These are phyloP conservation scores for Jatropha multifida DNA, from an alignment of 441 rosid genomes.

Conservation along the genomic window DNA sequence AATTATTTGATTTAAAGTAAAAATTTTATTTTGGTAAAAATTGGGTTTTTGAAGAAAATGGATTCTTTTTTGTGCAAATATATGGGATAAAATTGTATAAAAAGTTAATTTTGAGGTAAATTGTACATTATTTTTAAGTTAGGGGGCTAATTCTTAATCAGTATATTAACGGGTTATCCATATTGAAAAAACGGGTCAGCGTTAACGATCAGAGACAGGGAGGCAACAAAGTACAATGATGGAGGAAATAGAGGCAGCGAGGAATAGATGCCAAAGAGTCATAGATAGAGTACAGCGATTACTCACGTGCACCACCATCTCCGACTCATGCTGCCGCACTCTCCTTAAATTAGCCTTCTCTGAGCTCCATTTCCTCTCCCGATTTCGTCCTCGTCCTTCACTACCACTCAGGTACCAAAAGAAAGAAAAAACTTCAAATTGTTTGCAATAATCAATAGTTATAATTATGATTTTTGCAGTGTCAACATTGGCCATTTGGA, in stretches of 20 bases:
- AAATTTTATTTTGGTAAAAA: no score
- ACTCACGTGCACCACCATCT: slow-evolving; percentile 34
- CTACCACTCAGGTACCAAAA: slow-evolving; percentile 37
- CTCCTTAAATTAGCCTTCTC: slow-evolving; percentile 68
- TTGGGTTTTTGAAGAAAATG: no score
- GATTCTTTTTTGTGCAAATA: no score
- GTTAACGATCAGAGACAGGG: neutral
- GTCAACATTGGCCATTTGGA: slow-evolving; percentile 82
- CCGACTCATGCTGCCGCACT: slow-evolving; percentile 53
- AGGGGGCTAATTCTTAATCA: no score
- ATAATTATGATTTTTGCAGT: slow-evolving; percentile 34
- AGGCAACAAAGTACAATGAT: neutral
- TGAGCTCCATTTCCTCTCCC: slow-evolving; percentile 74
- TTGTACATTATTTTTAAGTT: no score
- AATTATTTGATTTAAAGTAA: no score
- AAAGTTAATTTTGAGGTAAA: no score
- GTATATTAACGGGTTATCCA: no score
- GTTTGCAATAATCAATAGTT: no score
- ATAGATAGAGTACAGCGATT: slow-evolving; percentile 40
- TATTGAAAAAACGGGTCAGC: no score
- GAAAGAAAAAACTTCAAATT: no score
- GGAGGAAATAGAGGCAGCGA: slow-evolving; percentile 27
- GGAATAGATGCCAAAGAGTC: slow-evolving; percentile 48
- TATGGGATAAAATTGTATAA: no score
- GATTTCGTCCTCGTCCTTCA: slow-evolving; percentile 22